Conservation (phyloP, 441 rosid genomes). For the Corymbia citriodora region DNA sequence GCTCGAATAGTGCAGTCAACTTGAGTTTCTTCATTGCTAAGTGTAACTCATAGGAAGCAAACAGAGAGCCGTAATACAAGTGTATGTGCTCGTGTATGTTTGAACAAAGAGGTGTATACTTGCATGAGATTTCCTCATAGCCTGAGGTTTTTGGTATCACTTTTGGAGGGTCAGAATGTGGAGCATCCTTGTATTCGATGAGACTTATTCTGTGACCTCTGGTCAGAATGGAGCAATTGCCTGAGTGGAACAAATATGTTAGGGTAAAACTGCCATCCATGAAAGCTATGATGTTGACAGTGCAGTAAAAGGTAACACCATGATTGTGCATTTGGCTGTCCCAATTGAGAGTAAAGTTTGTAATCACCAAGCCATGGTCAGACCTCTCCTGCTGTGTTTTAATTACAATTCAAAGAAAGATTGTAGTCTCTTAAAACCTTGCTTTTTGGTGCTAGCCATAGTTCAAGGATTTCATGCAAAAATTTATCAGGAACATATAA, state of each 20-base stretch:
- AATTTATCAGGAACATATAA: background rate
- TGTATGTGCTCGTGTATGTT: background rate
- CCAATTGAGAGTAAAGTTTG: background rate
- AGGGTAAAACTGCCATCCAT: background rate
- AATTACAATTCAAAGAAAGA: background rate
- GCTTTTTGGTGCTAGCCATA: background rate
- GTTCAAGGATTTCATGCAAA: background rate
- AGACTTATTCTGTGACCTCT: background rate
- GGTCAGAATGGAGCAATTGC: background rate
- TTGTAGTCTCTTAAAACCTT: background rate
- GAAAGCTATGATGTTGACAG: background rate
- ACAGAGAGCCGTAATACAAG: background rate
- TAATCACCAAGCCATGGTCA: background rate
- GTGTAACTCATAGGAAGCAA: background rate
- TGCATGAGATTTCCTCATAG: background rate
- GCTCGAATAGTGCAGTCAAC: background rate
- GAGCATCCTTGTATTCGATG: background rate
- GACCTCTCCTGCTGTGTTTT: background rate
- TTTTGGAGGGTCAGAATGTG: background rate
- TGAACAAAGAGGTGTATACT: background rate
- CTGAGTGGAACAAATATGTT: background rate
- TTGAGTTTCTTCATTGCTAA: background rate
- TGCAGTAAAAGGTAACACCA: background rate
- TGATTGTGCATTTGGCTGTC: background rate
- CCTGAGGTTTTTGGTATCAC: background rate